Evolutionary conservation across 1,284 basidiomycete species (phyloP).

Genomic region (Phaffia rhodozyma): DNA sequence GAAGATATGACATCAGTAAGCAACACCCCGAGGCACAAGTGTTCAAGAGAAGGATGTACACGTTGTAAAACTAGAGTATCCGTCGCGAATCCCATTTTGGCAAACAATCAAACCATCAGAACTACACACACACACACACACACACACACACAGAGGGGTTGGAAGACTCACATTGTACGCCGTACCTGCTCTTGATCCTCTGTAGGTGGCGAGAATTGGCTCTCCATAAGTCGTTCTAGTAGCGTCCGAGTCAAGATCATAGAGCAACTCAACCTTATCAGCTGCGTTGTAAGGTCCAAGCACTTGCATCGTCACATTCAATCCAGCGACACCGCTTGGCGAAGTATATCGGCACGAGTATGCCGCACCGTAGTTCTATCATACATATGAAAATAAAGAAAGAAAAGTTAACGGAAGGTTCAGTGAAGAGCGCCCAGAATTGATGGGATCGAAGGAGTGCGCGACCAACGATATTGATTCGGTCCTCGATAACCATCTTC

Average conservation of each 20-base stretch:
- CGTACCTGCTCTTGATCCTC: slow-evolving; percentile 8
- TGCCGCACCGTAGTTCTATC: slow-evolving; percentile 8
- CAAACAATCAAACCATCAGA: neutral
- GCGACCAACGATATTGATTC: slow-evolving; percentile 13
- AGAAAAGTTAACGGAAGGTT: neutral
- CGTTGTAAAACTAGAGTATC: neutral
- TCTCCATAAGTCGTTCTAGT: neutral
- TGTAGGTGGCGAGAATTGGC: slow-evolving; percentile 11
- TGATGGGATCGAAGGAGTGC: neutral
- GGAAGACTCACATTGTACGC: slow-evolving; percentile 2
- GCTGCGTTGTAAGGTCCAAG: slow-evolving; percentile 15
- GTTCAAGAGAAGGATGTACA: neutral
- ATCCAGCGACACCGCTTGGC: neutral
- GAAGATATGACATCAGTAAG: neutral
- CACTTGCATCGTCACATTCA: slow-evolving; percentile 20
- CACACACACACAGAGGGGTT: too few relatives aligned
- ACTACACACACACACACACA: too few relatives aligned
- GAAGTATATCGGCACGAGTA: slow-evolving; percentile 18
- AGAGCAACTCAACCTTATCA: slow-evolving; percentile 20
- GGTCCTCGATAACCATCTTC: slow-evolving; percentile 14
- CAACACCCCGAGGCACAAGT: neutral
- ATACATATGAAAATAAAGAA: neutral
- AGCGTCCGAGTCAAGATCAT: neutral
- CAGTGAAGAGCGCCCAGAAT: too few relatives aligned
- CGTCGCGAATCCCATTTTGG: neutral